Base-by-base conservation (phyloP, 164 flowering plant genomes). In the Chloranthus sessilifolius region DNA sequence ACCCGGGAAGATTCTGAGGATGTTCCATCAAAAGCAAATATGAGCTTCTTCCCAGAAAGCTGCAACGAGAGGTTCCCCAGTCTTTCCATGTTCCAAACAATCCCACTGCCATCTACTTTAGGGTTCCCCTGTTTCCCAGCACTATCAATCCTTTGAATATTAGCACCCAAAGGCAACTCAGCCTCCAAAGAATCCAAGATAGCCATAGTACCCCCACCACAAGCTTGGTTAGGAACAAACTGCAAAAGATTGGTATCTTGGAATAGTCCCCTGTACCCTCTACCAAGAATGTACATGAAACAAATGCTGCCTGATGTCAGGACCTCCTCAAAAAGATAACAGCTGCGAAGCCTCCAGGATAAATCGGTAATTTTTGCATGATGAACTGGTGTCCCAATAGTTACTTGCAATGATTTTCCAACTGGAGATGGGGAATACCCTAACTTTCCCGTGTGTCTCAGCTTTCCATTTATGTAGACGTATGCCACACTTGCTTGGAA, bases 161-260 rank as follows among this genome's bases (percentile, higher is more conserved):
- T 80, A 16, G 88, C 66, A 42, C 72, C 68, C 65, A 74, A 43
- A 61, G 85, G 61, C 59, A 72, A 52, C 43, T 94, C 99, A 55
- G 84, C 61, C 50, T 94, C 99, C 62, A 94, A 75, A 3, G 88
- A 73, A 69, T 94, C 96, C 56, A 94, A 76, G 44, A 94, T 89
- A 28, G 97, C 92, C 99, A 94, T 94, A 61, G 79, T 83, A 47
- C 92, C 99, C 56, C 99, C 99, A 56, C 97, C 95, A 75, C 97
- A 89, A 41, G 99, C 96, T 71, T 87, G 92, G 57, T 89, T 83
- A 34, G 96, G 96, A 31, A 94, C 99, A 76, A 94, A 94, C 11
- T 70, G 88, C 58, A 89, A 62, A 56, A 94, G 80, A 67, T 85
- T 75, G 27, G 94, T 73, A 59, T 94, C 99, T 70, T 89, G 99